Percentiles rank a stretch among this genome's conserved stretches.
phyloP scores from a whole-genome alignment of 1,139 yeast species.

The Candida sp. region DNA sequence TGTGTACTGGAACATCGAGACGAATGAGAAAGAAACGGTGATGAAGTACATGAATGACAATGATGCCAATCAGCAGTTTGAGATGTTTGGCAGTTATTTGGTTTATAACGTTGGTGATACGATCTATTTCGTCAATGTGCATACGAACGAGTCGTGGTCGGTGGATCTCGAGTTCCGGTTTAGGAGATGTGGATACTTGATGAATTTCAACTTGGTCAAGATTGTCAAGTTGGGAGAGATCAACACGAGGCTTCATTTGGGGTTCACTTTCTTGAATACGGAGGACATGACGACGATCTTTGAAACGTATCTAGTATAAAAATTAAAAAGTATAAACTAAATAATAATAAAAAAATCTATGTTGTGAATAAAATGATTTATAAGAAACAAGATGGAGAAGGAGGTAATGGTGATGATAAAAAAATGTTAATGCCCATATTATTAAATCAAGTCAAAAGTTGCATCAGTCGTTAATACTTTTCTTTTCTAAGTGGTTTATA shows the following conservation, averaged over 20 bases:
- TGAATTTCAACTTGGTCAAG: slow-evolving; percentile 11
- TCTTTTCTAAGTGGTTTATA: not conserved
- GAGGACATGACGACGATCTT: slow-evolving; percentile 12
- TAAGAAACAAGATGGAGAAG: not conserved
- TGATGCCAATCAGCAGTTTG: slow-evolving; percentile 14
- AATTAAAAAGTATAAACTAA: not conserved
- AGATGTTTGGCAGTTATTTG: slow-evolving; percentile 13
- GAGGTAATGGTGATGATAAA: not conserved
- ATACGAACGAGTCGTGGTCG: not conserved
- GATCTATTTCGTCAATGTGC: not conserved
- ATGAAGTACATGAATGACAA: slow-evolving; percentile 13
- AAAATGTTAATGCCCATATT: not conserved
- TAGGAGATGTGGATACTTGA: slow-evolving; percentile 14
- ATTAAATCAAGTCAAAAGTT: not conserved
- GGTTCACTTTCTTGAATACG: slow-evolving; percentile 12
- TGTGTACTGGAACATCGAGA: not conserved
- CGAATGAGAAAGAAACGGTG: not conserved
- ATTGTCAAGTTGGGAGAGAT: slow-evolving; percentile 11
- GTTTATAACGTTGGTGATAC: slow-evolving; percentile 12
- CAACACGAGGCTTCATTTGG: slow-evolving; percentile 9
- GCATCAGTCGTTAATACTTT: slow-evolving; percentile 3
- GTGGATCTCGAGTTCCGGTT: slow-evolving; percentile 8
- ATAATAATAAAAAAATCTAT: slow-evolving; percentile 1
- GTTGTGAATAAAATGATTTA: slow-evolving; percentile 2
- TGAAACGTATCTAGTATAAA: slow-evolving; percentile 13